These are phyloP conservation scores for Pseudogymnoascus sp. DNA, from an alignment of 2,329 filamentous ascomycete species.

Conservation along the genomic window DNA sequence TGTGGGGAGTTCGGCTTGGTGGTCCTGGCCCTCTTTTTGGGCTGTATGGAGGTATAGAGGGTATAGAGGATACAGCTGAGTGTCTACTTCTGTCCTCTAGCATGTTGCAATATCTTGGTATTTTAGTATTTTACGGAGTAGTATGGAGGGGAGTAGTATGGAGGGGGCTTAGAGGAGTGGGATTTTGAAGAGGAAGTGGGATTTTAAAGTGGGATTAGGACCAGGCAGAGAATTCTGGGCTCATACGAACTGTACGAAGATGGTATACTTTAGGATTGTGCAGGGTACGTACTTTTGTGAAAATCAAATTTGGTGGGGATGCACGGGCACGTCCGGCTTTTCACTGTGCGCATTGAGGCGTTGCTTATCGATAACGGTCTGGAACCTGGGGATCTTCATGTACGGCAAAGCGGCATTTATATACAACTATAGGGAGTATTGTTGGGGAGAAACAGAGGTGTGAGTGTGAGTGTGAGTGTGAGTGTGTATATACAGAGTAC, in stretches of 20 bases:
- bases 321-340: not conserved
- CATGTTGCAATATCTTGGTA: not conserved
- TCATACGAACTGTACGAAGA: not conserved
- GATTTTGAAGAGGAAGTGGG: not conserved
- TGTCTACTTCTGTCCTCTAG: no score
- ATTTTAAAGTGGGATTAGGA: not conserved
- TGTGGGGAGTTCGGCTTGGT: not conserved
- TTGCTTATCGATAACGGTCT: slow-evolving; percentile 13
- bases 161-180: not conserved
- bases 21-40: not conserved
- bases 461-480: no score
- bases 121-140: not conserved
- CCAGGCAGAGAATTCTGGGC: not conserved
- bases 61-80: no score
- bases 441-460: no score
- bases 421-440: no score
- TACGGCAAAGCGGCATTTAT: not conserved
- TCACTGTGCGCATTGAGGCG: not conserved
- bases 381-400: slow-evolving; percentile 18
- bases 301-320: not conserved
- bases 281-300: not conserved
- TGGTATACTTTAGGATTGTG: not conserved
- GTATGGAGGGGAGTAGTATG: not conserved
- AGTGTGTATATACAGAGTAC: not conserved
- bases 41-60: not conserved